Percentiles rank a stretch among this genome's conserved stretches.
Evolutionary conservation across 768 basidiomycete genomes (phyloP).

Genomic region (Auricularia cornea): DNA sequence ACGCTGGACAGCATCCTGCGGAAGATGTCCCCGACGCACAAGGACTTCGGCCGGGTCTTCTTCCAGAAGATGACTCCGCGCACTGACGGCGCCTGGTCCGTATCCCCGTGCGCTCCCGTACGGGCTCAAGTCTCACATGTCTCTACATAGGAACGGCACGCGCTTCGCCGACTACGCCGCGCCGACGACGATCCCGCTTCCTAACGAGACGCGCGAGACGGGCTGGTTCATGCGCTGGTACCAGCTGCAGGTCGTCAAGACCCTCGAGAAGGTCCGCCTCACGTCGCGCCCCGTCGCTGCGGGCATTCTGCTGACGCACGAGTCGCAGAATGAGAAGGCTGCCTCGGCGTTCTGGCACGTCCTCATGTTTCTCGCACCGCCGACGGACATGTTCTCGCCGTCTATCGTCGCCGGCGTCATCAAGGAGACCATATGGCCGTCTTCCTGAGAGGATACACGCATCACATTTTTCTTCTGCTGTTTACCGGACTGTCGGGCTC

Average conservation of each 20-base stretch:
- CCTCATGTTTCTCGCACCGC: conserved; percentile 8
- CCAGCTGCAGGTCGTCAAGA: no score
- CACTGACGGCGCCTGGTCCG: not conserved
- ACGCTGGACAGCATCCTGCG: conserved; percentile 13
- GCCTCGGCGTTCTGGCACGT: conserved; percentile 9
- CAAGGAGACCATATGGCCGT: conserved; percentile 1
- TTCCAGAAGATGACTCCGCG: not conserved
- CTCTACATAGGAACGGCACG: not conserved
- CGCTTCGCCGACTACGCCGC: not conserved
- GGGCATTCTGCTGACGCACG: not conserved
- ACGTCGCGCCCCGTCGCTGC: not conserved
- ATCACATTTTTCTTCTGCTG: no score
- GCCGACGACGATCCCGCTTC: no score
- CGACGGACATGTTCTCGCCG: conserved; percentile 15
- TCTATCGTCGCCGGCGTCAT: conserved; percentile 13
- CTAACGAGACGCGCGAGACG: no score
- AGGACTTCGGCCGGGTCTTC: not conserved
- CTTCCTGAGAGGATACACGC: no score
- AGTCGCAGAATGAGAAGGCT: conserved; percentile 11
- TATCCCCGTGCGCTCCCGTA: not conserved
- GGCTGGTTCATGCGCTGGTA: no score
- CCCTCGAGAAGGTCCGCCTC: no score
- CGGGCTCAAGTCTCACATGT: not conserved
- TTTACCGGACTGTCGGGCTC: no score
- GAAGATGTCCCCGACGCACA: not conserved